Conservation (phyloP, 352 stramenopile genomes). For the Phytophthora kernoviae region DNA sequence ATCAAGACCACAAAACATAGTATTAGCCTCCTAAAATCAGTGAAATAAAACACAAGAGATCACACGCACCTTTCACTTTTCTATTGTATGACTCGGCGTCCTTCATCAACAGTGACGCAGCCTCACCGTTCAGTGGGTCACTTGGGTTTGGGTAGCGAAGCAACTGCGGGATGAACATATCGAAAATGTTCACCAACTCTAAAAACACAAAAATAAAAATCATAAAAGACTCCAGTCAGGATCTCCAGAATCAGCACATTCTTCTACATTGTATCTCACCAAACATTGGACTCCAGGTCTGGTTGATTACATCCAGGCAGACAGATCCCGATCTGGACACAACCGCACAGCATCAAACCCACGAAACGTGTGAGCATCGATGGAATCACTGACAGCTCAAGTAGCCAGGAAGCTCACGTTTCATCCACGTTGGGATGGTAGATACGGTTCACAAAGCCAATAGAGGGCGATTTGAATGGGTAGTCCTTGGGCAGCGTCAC, state of each 20-base stretch:
- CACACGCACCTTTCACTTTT: slow-evolving; percentile 82
- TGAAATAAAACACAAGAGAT: not conserved
- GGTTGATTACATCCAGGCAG: slow-evolving; percentile 94
- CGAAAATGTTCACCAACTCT: slow-evolving; percentile 95
- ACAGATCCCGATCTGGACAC: slow-evolving; percentile 85
- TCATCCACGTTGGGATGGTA: slow-evolving; percentile 95
- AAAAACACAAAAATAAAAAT: slow-evolving; percentile 11
- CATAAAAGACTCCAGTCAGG: slow-evolving; percentile 8
- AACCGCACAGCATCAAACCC: slow-evolving; percentile 8
- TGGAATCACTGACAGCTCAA: not conserved
- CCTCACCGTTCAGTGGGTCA: slow-evolving; percentile 92
- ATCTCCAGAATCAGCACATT: not conserved
- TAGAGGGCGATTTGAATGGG: slow-evolving; percentile 93
- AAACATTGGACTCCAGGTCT: slow-evolving; percentile 95
- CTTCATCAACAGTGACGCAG: slow-evolving; percentile 89
- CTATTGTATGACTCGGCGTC: slow-evolving; percentile 86
- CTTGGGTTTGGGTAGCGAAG: slow-evolving; percentile 93
- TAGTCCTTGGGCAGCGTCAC: slow-evolving; percentile 93
- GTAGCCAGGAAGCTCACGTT: slow-evolving; percentile 54
- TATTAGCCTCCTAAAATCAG: not conserved
- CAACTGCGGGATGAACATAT: slow-evolving; percentile 93
- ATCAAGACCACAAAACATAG: not conserved
- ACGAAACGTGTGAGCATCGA: slow-evolving; percentile 1
- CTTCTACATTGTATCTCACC: slow-evolving; percentile 41
- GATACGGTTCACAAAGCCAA: slow-evolving; percentile 93